Evolutionary conservation across 140 eudicot genomes (phyloP).

Genomic region (Stevia rebaudiana): DNA sequence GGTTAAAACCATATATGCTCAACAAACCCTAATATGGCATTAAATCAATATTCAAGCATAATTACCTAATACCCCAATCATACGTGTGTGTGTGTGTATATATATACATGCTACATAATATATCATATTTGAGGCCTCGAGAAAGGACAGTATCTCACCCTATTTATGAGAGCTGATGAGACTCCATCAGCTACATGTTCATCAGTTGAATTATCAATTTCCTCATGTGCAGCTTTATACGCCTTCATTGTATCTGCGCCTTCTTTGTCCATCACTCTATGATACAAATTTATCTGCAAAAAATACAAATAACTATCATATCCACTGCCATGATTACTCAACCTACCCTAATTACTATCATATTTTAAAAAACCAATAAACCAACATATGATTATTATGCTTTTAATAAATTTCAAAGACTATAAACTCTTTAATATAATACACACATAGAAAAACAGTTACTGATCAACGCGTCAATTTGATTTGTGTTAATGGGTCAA

Average conservation of each 20-base stretch:
- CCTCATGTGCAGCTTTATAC: conserved; percentile 75
- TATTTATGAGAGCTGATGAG: conserved; percentile 75
- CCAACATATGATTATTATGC: conserved; percentile 9
- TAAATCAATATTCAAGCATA: neutral
- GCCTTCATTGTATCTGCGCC: conserved; percentile 67
- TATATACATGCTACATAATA: too few species aligned
- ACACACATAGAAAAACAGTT: conserved; percentile 4
- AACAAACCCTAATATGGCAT: too few species aligned
- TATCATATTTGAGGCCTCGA: neutral
- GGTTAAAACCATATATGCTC: neutral
- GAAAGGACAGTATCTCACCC: conserved; percentile 31
- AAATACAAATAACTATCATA: conserved; percentile 7
- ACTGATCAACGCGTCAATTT: too few species aligned
- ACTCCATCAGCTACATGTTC: conserved; percentile 45
- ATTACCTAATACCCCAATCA: neutral
- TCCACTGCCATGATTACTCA: neutral
- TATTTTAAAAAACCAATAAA: neutral
- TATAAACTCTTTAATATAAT: neutral
- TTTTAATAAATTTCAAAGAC: neutral
- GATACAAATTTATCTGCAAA: conserved; percentile 57
- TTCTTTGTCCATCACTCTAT: conserved; percentile 60
- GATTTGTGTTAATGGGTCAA: too few species aligned
- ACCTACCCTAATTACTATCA: neutral
- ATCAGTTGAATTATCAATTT: conserved; percentile 46
- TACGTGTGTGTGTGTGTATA: too few species aligned